These are phyloP conservation scores for Miscanthus lutarioriparius DNA, from an alignment of 176 grass and related monocot species.

Conservation along the genomic window DNA sequence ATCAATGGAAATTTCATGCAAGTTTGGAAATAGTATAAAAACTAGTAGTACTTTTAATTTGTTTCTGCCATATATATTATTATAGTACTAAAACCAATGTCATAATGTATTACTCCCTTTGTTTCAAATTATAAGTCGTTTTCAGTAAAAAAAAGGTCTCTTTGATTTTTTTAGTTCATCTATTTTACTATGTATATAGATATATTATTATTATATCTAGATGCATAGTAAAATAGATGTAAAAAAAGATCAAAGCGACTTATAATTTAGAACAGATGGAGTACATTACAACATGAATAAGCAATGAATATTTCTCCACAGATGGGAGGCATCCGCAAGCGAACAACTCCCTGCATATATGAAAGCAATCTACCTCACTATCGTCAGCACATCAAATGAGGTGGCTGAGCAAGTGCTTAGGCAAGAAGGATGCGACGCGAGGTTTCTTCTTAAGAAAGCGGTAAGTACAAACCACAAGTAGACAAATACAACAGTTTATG, in stretches of 20 bases:
- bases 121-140: too few species aligned
- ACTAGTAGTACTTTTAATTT: too few species aligned
- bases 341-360: background rate
- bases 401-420: background rate
- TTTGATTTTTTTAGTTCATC: too few species aligned
- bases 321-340: background rate
- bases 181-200: too few species aligned
- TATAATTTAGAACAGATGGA: too few species aligned
- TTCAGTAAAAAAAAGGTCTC: too few species aligned
- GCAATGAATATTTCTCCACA: background rate
- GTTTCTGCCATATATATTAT: too few species aligned
- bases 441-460: background rate
- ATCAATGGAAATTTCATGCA: too few species aligned
- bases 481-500: background rate
- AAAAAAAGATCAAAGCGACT: too few species aligned
- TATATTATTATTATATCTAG: too few species aligned
- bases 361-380: constrained; percentile 5
- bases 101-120: background rate
- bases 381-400: background rate
- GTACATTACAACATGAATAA: background rate
- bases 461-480: background rate
- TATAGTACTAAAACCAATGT: background rate
- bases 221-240: too few species aligned
- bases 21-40: too few species aligned
- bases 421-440: background rate